A percentile compares a stretch with the other conserved stretches of the same genome.
Conservation (phyloP, 2,329 filamentous ascomycete species). For the Talaromyces piceae region DNA sequence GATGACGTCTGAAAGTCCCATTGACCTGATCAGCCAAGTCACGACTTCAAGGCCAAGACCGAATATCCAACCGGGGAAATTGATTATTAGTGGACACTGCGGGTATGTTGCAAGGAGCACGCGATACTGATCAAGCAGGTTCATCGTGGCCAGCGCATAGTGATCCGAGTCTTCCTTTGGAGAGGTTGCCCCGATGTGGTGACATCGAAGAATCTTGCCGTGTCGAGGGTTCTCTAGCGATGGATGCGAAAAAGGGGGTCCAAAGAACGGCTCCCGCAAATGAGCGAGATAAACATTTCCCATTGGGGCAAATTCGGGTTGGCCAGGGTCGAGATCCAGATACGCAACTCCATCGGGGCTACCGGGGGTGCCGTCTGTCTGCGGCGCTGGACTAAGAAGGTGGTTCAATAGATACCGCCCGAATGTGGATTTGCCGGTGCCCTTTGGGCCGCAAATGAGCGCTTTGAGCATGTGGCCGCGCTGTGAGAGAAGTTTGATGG, state of each 20-base stretch:
- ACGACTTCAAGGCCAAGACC: conserved; percentile 45
- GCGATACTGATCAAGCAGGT: conserved; percentile 46
- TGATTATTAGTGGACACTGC: conserved; percentile 47
- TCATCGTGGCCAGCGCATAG: conserved; percentile 45
- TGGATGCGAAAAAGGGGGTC: conserved; percentile 51
- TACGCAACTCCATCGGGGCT: conserved; percentile 42
- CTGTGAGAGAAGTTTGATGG: conserved; percentile 37
- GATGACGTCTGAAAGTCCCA: conserved; percentile 46
- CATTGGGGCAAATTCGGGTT: conserved; percentile 53
- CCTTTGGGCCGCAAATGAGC: conserved; percentile 49
- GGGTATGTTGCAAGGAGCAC: conserved; percentile 33
- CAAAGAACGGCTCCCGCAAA: conserved; percentile 45
- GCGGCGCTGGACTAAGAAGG: conserved; percentile 38
- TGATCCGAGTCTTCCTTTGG: conserved; percentile 52
- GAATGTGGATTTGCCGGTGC: conserved; percentile 55
- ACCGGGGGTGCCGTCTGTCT: conserved; percentile 21
- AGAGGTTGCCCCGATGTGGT: conserved; percentile 47
- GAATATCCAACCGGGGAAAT: conserved; percentile 51
- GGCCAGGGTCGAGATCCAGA: conserved; percentile 53
- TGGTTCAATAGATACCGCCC: conserved; percentile 50
- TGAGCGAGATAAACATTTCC: conserved; percentile 53
- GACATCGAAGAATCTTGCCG: conserved; percentile 41
- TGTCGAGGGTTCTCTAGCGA: conserved; percentile 26
- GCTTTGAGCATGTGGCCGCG: conserved; percentile 34
- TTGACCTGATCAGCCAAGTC: conserved; percentile 37